These are phyloP conservation scores for Glutinoglossum americanum DNA, from an alignment of 495 filamentous ascomycete genomes.

Conservation along the genomic window DNA sequence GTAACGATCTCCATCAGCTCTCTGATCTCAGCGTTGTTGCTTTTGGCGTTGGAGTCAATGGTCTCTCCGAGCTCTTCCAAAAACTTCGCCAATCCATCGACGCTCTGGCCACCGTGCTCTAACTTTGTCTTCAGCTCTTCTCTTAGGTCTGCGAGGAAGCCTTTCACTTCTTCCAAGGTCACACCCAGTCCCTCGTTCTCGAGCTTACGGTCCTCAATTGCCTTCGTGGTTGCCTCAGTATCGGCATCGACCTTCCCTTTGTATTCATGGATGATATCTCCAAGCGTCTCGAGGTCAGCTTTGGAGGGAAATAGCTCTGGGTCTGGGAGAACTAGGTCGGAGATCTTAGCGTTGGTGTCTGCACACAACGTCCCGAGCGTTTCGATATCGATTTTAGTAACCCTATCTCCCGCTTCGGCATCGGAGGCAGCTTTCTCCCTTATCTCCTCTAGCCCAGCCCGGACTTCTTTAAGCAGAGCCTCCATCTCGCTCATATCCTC, in stretches of 20 bases:
- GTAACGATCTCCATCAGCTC: constrained; percentile 62
- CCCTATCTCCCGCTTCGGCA: background rate
- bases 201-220: constrained; percentile 53
- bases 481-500: constrained; percentile 60
- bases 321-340: constrained; percentile 1
- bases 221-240: constrained; percentile 51
- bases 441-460: constrained; percentile 14
- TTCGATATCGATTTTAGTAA: constrained; percentile 7
- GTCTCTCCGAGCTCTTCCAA: constrained; percentile 20
- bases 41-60: constrained; percentile 22
- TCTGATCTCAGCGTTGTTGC: constrained; percentile 43
- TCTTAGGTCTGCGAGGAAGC: constrained; percentile 34
- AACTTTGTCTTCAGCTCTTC: constrained; percentile 44
- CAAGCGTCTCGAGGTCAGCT: constrained; percentile 1
- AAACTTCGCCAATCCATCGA: constrained; percentile 23
- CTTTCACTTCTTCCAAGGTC: constrained; percentile 35
- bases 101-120: constrained; percentile 30
- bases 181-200: constrained; percentile 37
- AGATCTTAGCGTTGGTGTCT: constrained; percentile 4
- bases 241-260: constrained; percentile 44
- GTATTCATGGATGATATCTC: constrained; percentile 25
- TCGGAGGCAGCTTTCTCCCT: background rate
- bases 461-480: constrained; percentile 45
- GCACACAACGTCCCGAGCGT: constrained; percentile 2
- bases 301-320: constrained; percentile 4